Conservation (phyloP, 495 filamentous ascomycete species). For the Neurospora sublineolata region DNA sequence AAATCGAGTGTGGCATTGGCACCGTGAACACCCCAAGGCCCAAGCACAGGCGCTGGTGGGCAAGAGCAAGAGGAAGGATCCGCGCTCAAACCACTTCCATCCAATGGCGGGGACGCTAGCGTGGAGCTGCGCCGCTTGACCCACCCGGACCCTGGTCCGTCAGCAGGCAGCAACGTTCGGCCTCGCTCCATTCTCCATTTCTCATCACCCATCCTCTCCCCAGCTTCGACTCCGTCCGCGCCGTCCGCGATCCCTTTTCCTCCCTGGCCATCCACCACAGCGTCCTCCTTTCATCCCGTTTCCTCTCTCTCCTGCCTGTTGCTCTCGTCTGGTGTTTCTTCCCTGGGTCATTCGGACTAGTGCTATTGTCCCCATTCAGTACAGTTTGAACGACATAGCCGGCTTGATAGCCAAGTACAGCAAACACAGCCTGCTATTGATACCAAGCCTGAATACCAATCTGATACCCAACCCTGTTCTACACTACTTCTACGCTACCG, state of each 20-base stretch:
- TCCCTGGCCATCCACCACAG: constrained; percentile 9
- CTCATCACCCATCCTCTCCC: constrained; percentile 18
- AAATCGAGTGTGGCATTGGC: constrained; percentile 9
- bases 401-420: not conserved
- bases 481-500: not conserved
- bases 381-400: not conserved
- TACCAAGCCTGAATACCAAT: not conserved
- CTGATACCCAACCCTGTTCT: not conserved
- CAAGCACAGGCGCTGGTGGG: not conserved
- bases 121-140: constrained; percentile 18
- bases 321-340: constrained; percentile 1
- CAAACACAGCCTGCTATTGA: not conserved
- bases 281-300: not conserved
- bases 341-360: constrained; percentile 13
- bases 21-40: constrained; percentile 10
- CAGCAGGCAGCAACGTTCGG: constrained; percentile 23
- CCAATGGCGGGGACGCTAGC: constrained; percentile 11
- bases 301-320: constrained; percentile 1
- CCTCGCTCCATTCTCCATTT: constrained; percentile 17
- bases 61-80: constrained; percentile 16
- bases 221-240: not conserved
- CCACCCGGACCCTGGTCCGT: constrained; percentile 17
- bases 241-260: constrained; percentile 4
- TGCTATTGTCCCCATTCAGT: not conserved
- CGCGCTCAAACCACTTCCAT: not conserved